Evolutionary conservation across 2,329 filamentous ascomycete species (phyloP), one percentile per base, ranked within the genome.

Genomic region (Beauveria bassiana): DNA sequence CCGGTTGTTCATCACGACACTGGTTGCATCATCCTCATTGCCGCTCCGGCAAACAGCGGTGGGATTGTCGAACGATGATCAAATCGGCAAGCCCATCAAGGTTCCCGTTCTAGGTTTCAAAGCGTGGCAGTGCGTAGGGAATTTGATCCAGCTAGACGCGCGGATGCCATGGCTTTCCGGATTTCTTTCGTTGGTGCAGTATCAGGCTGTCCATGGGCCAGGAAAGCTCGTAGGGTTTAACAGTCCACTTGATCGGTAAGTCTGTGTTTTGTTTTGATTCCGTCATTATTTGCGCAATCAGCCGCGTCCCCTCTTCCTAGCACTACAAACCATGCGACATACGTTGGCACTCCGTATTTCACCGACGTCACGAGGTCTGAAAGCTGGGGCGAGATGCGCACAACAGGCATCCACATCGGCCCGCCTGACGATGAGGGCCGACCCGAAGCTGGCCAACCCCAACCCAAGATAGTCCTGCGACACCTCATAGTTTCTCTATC

Each of bases 151-250:
- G 78, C 75, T 96, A 70, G 81, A 88, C 67, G 74, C 79, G 66
- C 89, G 91, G 74, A 96, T 96, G 91, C 93, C 93, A 65, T 98
- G 93, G 93, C 82, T 96, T 61, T 82, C 81, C 70, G 91, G 91
- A 71, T 78, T 84, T 67, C 73, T 95, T 63, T 89, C 89, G 62
- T 83, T 96, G 74, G 73, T 88, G 67, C 91, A 95, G 75, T 87
- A 89, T 80, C 81, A 86, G 67, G 81, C 86, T 69, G 76, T 93
- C 70, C 79, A 81, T 69, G 91, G 92, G 26, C 90, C 90, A 66
- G 90, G 91, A 69, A 83, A 77, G 75, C 75, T 96, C 66, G 91
- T 89, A 71, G 82, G 83, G 69, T 84, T 88, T 31, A 83, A 96
- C 73, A 87, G 91, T 65, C 81, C 86, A 73, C 78, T 97, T 75